Percentiles rank a stretch among this genome's conserved stretches.
Conservation (phyloP, 1,284 basidiomycete species). For the Ustilago shanxiensis region DNA sequence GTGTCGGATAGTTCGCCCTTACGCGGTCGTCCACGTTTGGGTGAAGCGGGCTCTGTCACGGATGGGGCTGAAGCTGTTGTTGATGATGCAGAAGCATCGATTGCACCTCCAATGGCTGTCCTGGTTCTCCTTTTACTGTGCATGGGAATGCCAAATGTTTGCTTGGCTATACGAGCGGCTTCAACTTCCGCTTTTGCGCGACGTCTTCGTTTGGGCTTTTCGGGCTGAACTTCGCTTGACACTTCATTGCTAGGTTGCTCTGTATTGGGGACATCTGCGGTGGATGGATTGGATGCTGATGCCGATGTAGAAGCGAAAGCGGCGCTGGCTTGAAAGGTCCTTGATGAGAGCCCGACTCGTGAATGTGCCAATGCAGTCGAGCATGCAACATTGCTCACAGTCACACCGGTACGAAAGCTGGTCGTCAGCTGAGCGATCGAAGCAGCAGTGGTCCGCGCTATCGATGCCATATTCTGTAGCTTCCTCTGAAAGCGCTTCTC, state of each 20-base stretch:
- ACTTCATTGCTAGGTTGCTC: constrained; percentile 1
- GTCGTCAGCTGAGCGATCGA: constrained; percentile 1
- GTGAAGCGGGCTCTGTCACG: neutral
- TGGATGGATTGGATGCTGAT: neutral
- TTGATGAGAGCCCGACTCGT: constrained; percentile 7
- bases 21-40: constrained; percentile 9
- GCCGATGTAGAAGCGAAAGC: neutral
- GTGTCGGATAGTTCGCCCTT: neutral
- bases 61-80: neutral
- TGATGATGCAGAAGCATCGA: neutral
- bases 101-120: constrained; percentile 9
- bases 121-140: constrained; percentile 20
- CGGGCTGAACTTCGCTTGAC: neutral
- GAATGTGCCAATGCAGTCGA: neutral
- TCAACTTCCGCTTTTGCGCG: constrained; percentile 27
- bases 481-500: neutral
- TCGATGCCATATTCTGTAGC: constrained; percentile 13
- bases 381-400: neutral
- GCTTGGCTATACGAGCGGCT: constrained; percentile 20
- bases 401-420: constrained; percentile 4
- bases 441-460: constrained; percentile 1
- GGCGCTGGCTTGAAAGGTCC: constrained; percentile 16
- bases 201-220: constrained; percentile 21
- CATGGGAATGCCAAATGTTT: constrained; percentile 21
- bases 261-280: too few relatives aligned